Conservation (phyloP, 306 rosid species). For the Cicer arietinum region DNA sequence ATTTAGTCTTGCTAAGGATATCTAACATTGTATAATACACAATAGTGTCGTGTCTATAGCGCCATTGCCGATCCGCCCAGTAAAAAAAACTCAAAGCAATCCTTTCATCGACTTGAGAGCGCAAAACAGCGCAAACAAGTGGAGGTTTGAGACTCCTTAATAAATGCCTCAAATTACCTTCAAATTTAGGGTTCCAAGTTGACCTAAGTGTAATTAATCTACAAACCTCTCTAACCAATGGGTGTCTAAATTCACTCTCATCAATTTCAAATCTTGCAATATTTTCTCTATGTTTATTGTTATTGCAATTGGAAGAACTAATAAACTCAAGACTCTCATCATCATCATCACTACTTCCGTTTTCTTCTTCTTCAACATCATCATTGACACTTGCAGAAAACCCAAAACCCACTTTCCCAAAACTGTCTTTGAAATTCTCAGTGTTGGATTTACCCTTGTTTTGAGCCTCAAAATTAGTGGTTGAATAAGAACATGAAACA, state of each 20-base stretch:
- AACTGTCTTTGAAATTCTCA: conserved; percentile 38
- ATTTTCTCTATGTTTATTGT: conserved; percentile 33
- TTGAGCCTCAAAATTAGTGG: conserved; percentile 37
- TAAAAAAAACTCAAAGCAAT: conserved; percentile 78
- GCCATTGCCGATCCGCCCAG: conserved; percentile 94
- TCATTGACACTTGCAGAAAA: conserved; percentile 40
- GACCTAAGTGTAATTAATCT: conserved; percentile 71
- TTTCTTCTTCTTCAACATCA: conserved; percentile 43
- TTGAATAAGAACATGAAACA: conserved; percentile 37
- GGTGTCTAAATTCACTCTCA: conserved; percentile 71
- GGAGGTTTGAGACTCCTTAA: conserved; percentile 78
- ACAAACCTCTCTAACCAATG: conserved; percentile 72
- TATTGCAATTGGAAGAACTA: conserved; percentile 43
- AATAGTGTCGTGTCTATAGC: conserved; percentile 62
- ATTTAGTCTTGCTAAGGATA: conserved; percentile 79
- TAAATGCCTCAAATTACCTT: conserved; percentile 67
- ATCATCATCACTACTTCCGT: conserved; percentile 36
- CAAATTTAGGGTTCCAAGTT: conserved; percentile 72
- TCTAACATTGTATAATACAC: conserved; percentile 76
- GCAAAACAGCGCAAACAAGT: conserved; percentile 82
- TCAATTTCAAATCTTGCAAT: conserved; percentile 56
- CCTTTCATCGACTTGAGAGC: conserved; percentile 73
- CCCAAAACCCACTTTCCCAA: conserved; percentile 49
- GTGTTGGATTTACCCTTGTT: conserved; percentile 33
- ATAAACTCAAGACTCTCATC: conserved; percentile 51